Base-by-base conservation (phyloP, 2,329 filamentous ascomycete genomes). In the Neofusicoccum umdonicola region DNA sequence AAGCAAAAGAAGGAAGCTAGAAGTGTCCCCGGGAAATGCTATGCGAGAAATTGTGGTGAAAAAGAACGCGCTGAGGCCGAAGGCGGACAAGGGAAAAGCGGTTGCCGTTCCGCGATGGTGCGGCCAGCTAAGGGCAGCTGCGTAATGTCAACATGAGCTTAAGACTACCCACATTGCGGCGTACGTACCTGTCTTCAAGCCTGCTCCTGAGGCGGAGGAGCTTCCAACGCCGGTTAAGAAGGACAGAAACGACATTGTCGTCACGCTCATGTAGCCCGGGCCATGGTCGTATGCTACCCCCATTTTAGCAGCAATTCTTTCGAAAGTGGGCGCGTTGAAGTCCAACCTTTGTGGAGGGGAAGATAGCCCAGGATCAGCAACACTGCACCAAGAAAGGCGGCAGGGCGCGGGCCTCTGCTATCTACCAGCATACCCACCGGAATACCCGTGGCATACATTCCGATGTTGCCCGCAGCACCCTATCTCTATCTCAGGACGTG, bases 61-160 rank as follows among this genome's bases (percentile, higher is more conserved):
- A 81, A 98, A 96, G 79, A 99, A 95, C 63, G 95, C 95, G 75
- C 93, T 97, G 65, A 99, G 80, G 3, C 95, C 95, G 74, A 98
- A 98, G 3, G 92, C 93, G 64, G 95, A 92, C 64, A 98, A 79
- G 5, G 95, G 94, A 71, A 98, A 95, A 1, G 93, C 93, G 5
- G 95, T 98, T 5, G 95, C 95, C 3, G 94, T 97, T 63, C 95
- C 95, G 68, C 95, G 87, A 75, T 96, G 90, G 65, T 89, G 86
- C 12, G 94, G 94, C 87, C 93, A 97, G 78, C 97, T 97, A 68
- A 95, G 84, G 9, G 93, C 93, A 57, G 91, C 93, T 74, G 82
- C 15, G 13, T 2, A 31, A 8, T 50, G 57, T 77, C 39, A 75
- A 68, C n/a, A 39, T 31, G 27, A 54, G 31, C 27, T 58, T n/a